Percentiles rank a stretch among this genome's conserved stretches.
phyloP scores from a whole-genome alignment of 768 basidiomycete genomes.

The Galerina sulciceps region DNA sequence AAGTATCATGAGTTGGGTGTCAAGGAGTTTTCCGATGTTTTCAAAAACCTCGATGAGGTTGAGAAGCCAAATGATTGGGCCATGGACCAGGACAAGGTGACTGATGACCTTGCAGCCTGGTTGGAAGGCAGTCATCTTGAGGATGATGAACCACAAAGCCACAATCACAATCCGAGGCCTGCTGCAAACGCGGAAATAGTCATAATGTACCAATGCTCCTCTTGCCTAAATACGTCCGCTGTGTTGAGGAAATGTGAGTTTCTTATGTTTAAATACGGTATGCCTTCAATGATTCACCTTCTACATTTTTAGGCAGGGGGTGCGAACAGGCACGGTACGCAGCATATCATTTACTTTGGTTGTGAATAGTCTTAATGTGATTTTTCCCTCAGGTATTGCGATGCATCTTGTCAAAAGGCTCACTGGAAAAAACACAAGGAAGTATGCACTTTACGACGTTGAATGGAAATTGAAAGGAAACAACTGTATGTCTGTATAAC shows the following conservation, averaged over 20 bases:
- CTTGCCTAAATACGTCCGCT: constrained; percentile 61
- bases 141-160: constrained; percentile 28
- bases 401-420: constrained; percentile 27
- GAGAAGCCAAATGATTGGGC: constrained; percentile 23
- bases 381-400: constrained; percentile 20
- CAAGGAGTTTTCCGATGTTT: constrained; percentile 50
- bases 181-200: constrained; percentile 56
- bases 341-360: background rate
- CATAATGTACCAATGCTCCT: constrained; percentile 62
- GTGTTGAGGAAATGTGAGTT: constrained; percentile 26
- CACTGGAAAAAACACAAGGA: constrained; percentile 29
- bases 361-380: background rate
- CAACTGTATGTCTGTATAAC: too few species aligned
- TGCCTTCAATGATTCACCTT: background rate
- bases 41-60: constrained; percentile 37
- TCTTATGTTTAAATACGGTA: background rate
- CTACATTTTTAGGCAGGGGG: constrained; percentile 22
- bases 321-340: constrained; percentile 26
- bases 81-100: constrained; percentile 40
- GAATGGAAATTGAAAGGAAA: too few species aligned
- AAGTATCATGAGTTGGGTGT: constrained; percentile 45
- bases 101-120: constrained; percentile 65
- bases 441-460: constrained; percentile 2
- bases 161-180: constrained; percentile 33
- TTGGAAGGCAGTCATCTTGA: constrained; percentile 50